phyloP scores from a whole-genome alignment of 2,329 filamentous ascomycete species.

The Botrytis porri region DNA sequence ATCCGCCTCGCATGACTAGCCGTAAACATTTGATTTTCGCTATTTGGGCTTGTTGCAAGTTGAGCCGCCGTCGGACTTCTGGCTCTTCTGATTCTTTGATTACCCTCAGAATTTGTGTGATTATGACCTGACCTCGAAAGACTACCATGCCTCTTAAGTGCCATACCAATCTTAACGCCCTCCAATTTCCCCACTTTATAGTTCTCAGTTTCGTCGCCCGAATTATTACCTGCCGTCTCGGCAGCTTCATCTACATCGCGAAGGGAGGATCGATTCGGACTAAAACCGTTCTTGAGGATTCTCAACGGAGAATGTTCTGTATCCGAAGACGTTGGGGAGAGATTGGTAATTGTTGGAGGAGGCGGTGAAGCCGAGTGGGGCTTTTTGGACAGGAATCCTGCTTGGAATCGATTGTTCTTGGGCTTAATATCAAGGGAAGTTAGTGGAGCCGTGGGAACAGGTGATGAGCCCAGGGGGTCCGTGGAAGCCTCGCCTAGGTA shows the following conservation, averaged over 20 bases:
- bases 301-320: slow-evolving; percentile 55
- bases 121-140: slow-evolving; percentile 29
- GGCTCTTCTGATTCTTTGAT: slow-evolving; percentile 30
- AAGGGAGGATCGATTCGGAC: slow-evolving; percentile 46
- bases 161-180: slow-evolving; percentile 35
- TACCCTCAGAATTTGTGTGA: slow-evolving; percentile 29
- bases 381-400: slow-evolving; percentile 76
- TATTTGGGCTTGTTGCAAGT: slow-evolving; percentile 51
- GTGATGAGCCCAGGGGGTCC: slow-evolving; percentile 49
- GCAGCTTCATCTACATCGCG: slow-evolving; percentile 38
- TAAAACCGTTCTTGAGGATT: slow-evolving; percentile 49
- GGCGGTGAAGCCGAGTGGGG: slow-evolving; percentile 56
- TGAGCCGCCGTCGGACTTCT: slow-evolving; percentile 46
- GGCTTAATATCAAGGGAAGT: slow-evolving; percentile 59
- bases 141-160: slow-evolving; percentile 36
- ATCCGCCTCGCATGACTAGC: slow-evolving; percentile 64
- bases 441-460: slow-evolving; percentile 53
- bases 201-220: slow-evolving; percentile 37
- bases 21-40: slow-evolving; percentile 60
- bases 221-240: slow-evolving; percentile 40
- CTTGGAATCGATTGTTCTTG: slow-evolving; percentile 77
- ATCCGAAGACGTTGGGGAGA: slow-evolving; percentile 49
- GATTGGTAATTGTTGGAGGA: slow-evolving; percentile 54
- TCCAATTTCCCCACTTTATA: slow-evolving; percentile 33
- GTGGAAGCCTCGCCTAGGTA: slow-evolving; percentile 43